Base-by-base conservation (phyloP, 1,284 basidiomycete genomes). In the Ganoderma meredithae region DNA sequence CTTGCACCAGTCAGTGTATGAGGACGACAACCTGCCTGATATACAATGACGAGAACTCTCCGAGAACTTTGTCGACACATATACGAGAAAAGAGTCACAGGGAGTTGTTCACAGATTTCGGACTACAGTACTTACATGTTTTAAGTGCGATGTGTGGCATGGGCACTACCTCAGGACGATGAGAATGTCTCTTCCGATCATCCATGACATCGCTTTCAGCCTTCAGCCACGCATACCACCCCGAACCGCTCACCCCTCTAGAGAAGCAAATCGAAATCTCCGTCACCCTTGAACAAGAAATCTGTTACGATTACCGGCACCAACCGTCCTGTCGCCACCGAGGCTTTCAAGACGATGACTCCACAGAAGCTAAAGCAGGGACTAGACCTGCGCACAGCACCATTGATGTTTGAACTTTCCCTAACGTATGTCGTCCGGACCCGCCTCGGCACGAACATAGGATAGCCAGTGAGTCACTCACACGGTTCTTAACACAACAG, bases 281-380 rank as follows among this genome's bases (percentile, higher is more conserved):
- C 43, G 44, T 36, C 22, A 47, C 17, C 13, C 60, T 62, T n/a
- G n/a, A 47, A 49, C 43, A 62, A 36, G 60, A 62, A 33, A 49
- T 36, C 8, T 62, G 41, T 41, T 62, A 62, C 15, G 60, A 62
- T n/a, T 36, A 62, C 44, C 41, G 60, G 2, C 10, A 33, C 60
- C 43, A 49, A 19, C 55, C 60, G 12, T 36, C 43, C 17, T 62
- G 19, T 31, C 22, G 60, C 60, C 3, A 31, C 9, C 31, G n/a
- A 62, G 15, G 7, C 19, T n/a, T 44, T 49, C 15, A 25, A 62
- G 31, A 36, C 27, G n/a, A 15, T 62, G 13, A 62, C 41, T 1
- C 25, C 44, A 6, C 31, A 62, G 31, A 27, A 49, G n/a, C 15
- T 49, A 27, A 62, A 44, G 44, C 55, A 33, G 15, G 55, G 60